These are phyloP conservation scores for Gaeumannomyces tritici DNA, from an alignment of 2,329 filamentous ascomycete genomes.

Conservation along the genomic window DNA sequence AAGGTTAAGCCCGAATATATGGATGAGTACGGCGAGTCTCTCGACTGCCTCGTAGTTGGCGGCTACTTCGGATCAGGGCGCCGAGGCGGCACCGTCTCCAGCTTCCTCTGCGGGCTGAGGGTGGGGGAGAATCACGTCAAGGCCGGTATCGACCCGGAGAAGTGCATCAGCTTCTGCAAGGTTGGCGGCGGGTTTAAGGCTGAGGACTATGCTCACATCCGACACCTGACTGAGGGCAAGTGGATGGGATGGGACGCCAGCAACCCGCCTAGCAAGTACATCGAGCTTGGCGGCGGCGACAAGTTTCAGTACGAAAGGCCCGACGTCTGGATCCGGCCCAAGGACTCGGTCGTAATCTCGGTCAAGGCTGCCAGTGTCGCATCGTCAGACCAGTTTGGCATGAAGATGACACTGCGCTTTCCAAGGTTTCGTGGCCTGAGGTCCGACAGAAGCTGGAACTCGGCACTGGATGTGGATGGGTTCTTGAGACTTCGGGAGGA, in stretches of 20 bases:
- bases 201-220: slow-evolving; percentile 75
- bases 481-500: slow-evolving; percentile 63
- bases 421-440: slow-evolving; percentile 78
- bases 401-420: slow-evolving; percentile 73
- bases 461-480: slow-evolving; percentile 66
- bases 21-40: slow-evolving; percentile 86
- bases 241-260: slow-evolving; percentile 79
- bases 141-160: slow-evolving; percentile 53
- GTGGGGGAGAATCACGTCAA: slow-evolving; percentile 59
- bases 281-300: slow-evolving; percentile 74
- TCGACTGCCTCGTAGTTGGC: slow-evolving; percentile 83
- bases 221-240: slow-evolving; percentile 79
- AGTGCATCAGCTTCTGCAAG: slow-evolving; percentile 92
- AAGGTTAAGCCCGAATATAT: slow-evolving; percentile 99
- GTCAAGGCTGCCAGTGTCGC: slow-evolving; percentile 80
- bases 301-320: slow-evolving; percentile 64
- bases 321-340: slow-evolving; percentile 87
- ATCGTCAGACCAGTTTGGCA: slow-evolving; percentile 67
- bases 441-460: slow-evolving; percentile 76
- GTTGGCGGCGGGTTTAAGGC: slow-evolving; percentile 89
- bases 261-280: slow-evolving; percentile 65
- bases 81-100: slow-evolving; percentile 73
- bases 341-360: slow-evolving; percentile 76
- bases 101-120: slow-evolving; percentile 81
- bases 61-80: slow-evolving; percentile 87